phyloP scores from a whole-genome alignment of 2,329 filamentous ascomycete genomes.

The Lasiodiplodia hormozganensis region DNA sequence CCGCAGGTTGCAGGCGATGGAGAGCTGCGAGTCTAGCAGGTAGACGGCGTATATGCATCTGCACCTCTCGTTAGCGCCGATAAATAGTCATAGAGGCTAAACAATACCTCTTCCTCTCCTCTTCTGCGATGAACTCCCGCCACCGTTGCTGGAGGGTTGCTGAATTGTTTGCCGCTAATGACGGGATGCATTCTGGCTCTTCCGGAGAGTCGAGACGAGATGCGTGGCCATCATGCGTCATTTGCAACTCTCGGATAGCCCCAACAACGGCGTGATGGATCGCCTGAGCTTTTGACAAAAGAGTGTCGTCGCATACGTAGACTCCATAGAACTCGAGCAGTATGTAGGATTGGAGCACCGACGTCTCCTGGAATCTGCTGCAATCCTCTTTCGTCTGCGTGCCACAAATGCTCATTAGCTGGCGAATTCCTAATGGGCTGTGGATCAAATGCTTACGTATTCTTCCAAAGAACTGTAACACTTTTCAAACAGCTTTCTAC shows the following conservation, averaged over 20 bases:
- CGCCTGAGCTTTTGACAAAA: not conserved
- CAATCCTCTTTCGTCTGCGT: constrained; percentile 2
- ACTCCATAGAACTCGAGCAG: constrained; percentile 34
- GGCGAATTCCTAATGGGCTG: no score
- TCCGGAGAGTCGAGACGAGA: constrained; percentile 30
- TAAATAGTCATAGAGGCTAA: no score
- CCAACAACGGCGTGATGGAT: not conserved
- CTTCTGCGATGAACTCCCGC: not conserved
- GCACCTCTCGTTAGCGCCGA: no score
- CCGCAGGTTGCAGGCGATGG: constrained; percentile 12
- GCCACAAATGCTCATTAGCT: not conserved
- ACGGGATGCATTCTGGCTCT: constrained; percentile 34
- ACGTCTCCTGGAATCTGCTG: constrained; percentile 9
- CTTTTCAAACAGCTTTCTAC: not conserved
- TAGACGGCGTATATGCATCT: constrained; percentile 38
- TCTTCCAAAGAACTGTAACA: not conserved
- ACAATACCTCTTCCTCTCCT: not conserved
- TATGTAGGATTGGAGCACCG: constrained; percentile 34
- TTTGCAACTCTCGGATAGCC: constrained; percentile 3
- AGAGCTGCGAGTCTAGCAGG: constrained; percentile 32
- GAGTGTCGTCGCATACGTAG: constrained; percentile 32
- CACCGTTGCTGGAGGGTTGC: not conserved
- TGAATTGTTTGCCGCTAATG: constrained; percentile 17
- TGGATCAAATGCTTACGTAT: no score
- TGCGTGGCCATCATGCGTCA: constrained; percentile 15